phyloP scores from a whole-genome alignment of 108 stramenopile genomes.

The Cyclotella cryptica region DNA sequence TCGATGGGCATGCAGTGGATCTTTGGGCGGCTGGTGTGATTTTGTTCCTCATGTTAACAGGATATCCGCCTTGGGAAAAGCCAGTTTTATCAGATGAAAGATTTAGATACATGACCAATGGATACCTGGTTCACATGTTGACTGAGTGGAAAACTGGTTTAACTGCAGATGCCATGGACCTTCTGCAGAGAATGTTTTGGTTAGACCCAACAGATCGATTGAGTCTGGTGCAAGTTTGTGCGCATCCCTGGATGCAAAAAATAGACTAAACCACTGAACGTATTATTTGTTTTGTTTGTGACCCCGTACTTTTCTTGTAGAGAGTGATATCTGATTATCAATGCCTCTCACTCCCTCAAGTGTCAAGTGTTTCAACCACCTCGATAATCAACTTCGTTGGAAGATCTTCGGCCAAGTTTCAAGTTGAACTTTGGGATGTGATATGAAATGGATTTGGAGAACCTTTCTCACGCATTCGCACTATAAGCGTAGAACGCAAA shows the following conservation, averaged over 20 bases:
- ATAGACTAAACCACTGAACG: background rate
- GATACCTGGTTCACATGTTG: constrained; percentile 82
- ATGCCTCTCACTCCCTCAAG: no score
- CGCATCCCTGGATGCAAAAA: constrained; percentile 85
- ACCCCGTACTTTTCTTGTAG: no score
- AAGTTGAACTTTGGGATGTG: no score
- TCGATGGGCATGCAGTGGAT: constrained; percentile 92
- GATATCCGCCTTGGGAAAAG: constrained; percentile 91
- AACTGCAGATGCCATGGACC: constrained; percentile 80
- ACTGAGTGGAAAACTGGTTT: constrained; percentile 85
- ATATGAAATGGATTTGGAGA: no score
- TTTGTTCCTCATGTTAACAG: constrained; percentile 90
- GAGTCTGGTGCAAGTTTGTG: constrained; percentile 81
- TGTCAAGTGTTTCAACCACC: no score
- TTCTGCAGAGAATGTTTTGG: constrained; percentile 87
- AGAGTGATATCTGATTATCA: no score
- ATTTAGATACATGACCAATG: constrained; percentile 82
- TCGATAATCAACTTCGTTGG: no score
- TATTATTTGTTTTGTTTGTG: background rate
- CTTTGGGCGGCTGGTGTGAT: constrained; percentile 96
- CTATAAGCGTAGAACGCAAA: no score
- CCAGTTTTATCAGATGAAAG: constrained; percentile 73
- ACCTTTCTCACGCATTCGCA: no score
- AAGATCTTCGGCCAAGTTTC: no score
- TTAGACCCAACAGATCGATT: constrained; percentile 83